Evolutionary conservation across 2,329 filamentous ascomycete genomes (phyloP), one percentile per base, ranked within the genome.

Genomic region (Cryphonectria carpinicola): DNA sequence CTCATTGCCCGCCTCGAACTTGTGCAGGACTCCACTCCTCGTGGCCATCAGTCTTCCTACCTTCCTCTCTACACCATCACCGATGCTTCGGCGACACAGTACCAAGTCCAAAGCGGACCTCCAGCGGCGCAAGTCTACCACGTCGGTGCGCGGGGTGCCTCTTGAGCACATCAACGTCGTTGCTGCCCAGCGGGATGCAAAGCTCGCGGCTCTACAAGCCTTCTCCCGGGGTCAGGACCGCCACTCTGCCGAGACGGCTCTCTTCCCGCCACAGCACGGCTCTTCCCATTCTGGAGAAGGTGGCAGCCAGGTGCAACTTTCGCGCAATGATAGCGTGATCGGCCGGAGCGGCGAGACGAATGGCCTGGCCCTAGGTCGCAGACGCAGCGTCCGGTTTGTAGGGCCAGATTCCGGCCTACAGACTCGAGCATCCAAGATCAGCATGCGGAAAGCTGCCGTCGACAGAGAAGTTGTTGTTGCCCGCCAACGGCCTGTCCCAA

Each of bases 181-280:
- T 14, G 78, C 80, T 4, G 86, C 87, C 2, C 84, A 87, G 65
- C 82, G 87, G 68, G 88, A 92, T 78, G 90, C 90, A 10, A 85
- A 88, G 54, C 84, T 86, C 54, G 90, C 90, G 32, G 90, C 90
- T 10, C 81, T 83, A 46, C 81, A 89, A 75, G 91, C 90, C 1
- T 92, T 88, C 76, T 78, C 81, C 8, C 83, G 86, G 71, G 86
- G 86, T n/a, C 82, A 82, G 68, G 81, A 81, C 49, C 80, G 82
- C 17, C 80, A 76, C 54, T 80, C 76, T 70, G 76, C 77, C 39
- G 81, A 82, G 65, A 74, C 77, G 67, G 71, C 78, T 1, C 35
- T 79, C 13, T 82, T 79, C 78, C 78, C 80, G 68, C 78, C 79
- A 49, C 74, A 74, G 14, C 70, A 75, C n/a, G 63, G 72, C 25